phyloP scores from a whole-genome alignment of 345 rosid genomes.

The Fremontodendron californicum region DNA sequence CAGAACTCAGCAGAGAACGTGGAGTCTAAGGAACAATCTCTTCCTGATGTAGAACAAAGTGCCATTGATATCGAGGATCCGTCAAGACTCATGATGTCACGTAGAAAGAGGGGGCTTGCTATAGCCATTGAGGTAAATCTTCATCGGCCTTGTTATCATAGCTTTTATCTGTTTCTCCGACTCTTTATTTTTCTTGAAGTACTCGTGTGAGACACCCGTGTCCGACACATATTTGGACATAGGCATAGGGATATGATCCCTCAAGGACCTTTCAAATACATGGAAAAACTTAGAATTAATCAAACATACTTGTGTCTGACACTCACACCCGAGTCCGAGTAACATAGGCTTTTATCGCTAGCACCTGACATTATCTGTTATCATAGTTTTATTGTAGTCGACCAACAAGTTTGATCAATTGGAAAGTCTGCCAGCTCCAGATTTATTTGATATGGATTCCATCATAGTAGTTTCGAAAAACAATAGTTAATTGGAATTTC shows the following conservation, averaged over 20 bases:
- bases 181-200: no score
- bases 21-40: constrained; percentile 36
- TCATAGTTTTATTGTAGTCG: not conserved
- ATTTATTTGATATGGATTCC: not conserved
- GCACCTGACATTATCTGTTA: not conserved
- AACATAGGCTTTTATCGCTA: no score
- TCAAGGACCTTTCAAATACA: no score
- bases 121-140: constrained; percentile 69
- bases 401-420: not conserved
- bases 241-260: no score
- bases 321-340: no score
- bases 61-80: constrained; percentile 39
- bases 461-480: no score
- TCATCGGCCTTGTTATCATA: not conserved
- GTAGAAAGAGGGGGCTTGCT: constrained; percentile 59
- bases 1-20: constrained; percentile 22
- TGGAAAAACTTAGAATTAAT: no score
- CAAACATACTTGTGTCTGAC: no score
- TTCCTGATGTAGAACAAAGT: constrained; percentile 33
- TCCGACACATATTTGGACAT: no score
- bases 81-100: constrained; percentile 46
- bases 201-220: no score
- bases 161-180: not conserved
- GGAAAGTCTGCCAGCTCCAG: not conserved
- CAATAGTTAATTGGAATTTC: not conserved